Conservation (phyloP, 345 rosid genomes). For the Streptanthus diversifolius region DNA sequence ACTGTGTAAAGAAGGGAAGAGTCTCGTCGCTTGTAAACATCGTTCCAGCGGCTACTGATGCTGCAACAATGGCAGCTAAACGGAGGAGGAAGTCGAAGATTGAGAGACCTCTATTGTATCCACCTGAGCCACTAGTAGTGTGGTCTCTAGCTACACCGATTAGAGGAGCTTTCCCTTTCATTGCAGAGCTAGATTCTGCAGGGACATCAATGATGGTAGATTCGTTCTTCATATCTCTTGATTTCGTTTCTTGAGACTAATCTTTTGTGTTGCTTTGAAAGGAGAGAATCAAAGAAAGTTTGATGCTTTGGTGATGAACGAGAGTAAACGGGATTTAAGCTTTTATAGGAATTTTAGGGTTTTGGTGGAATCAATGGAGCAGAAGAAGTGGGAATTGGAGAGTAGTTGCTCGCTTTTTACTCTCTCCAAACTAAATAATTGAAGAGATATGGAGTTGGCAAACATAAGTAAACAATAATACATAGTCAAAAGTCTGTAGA, state of each 20-base stretch:
- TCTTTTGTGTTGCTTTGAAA: background rate
- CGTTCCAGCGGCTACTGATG: slow-evolving; percentile 56
- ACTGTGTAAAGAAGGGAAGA: slow-evolving; percentile 89
- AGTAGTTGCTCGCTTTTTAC: slow-evolving; percentile 34
- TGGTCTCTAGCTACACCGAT: slow-evolving; percentile 23
- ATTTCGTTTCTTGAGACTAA: slow-evolving; percentile 9
- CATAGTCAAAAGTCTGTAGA: slow-evolving; percentile 5
- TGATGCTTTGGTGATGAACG: slow-evolving; percentile 17
- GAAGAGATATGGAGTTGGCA: slow-evolving; percentile 26
- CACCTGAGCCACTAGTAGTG: slow-evolving; percentile 29
- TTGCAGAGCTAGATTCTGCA: slow-evolving; percentile 36
- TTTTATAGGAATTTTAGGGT: slow-evolving; percentile 21
- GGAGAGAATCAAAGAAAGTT: background rate
- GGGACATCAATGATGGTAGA: slow-evolving; percentile 30
- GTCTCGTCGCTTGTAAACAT: slow-evolving; percentile 78
- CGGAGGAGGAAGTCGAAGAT: slow-evolving; percentile 73
- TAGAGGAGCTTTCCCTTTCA: slow-evolving; percentile 37
- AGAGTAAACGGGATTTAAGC: background rate
- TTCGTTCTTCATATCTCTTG: slow-evolving; percentile 31
- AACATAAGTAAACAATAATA: background rate
- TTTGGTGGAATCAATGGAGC: slow-evolving; percentile 32
- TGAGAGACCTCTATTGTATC: slow-evolving; percentile 54
- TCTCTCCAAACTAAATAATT: slow-evolving; percentile 12
- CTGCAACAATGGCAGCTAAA: slow-evolving; percentile 49
- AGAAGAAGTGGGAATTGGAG: slow-evolving; percentile 20